Percentiles rank a stretch among this genome's conserved stretches.
Conservation (phyloP, 2,329 filamentous ascomycete genomes). For the Ophiostoma angusticollis region DNA sequence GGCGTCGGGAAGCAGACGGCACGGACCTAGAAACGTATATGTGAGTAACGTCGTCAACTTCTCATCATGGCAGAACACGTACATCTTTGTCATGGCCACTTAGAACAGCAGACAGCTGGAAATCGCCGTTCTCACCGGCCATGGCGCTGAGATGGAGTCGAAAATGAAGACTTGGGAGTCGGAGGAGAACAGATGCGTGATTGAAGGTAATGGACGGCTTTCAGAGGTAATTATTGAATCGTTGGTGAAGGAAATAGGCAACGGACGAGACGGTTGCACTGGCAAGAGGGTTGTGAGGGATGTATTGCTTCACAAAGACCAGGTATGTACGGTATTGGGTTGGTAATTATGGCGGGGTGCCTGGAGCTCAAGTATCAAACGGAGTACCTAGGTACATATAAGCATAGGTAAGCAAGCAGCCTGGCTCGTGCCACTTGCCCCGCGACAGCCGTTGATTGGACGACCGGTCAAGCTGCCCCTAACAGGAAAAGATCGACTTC, state of each 20-base stretch:
- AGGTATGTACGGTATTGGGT: neutral
- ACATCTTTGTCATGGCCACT: constrained; percentile 90
- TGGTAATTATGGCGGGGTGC: neutral
- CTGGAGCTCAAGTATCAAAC: neutral
- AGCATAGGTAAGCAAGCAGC: too few relatives aligned
- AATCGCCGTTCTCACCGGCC: constrained; percentile 52
- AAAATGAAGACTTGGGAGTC: too few relatives aligned
- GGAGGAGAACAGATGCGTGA: neutral
- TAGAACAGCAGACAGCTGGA: constrained; percentile 85
- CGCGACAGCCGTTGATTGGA: too few relatives aligned
- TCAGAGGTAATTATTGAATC: too few relatives aligned
- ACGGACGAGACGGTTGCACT: too few relatives aligned
- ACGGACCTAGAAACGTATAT: constrained; percentile 62
- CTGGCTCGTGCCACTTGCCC: too few relatives aligned
- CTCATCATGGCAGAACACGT: neutral
- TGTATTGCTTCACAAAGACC: neutral
- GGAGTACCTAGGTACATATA: neutral
- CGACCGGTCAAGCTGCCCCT: too few relatives aligned
- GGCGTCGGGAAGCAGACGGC: constrained; percentile 66
- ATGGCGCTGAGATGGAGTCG: too few relatives aligned
- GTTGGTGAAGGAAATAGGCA: too few relatives aligned
- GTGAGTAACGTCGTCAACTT: neutral
- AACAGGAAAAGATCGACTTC: too few relatives aligned
- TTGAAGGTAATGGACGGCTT: too few relatives aligned
- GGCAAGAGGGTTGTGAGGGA: neutral